Percentiles rank a stretch among this genome's conserved stretches.
These are phyloP conservation scores for Colletotrichum navitas DNA, from an alignment of 2,329 filamentous ascomycete genomes.

Conservation along the genomic window DNA sequence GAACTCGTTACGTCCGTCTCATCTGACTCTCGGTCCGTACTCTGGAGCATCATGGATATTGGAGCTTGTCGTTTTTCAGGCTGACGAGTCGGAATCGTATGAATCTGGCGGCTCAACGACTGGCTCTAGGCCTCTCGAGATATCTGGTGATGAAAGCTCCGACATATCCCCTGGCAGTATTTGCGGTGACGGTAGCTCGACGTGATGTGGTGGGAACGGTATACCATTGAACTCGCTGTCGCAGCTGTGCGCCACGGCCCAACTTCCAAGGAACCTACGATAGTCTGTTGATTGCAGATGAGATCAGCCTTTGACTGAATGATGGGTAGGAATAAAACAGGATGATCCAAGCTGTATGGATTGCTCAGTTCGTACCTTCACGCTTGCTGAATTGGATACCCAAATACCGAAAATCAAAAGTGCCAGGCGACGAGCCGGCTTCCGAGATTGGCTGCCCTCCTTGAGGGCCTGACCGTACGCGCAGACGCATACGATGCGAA, in stretches of 20 bases:
- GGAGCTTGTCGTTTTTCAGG: conserved; percentile 23
- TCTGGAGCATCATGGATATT: background rate
- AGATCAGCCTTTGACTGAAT: conserved; percentile 3
- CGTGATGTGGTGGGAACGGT: conserved; percentile 59
- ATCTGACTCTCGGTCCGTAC: background rate
- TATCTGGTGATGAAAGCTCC: conserved; percentile 42
- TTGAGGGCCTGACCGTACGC: conserved; percentile 51
- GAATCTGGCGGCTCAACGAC: conserved; percentile 48
- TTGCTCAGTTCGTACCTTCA: conserved; percentile 54
- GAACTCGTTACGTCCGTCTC: too few species aligned
- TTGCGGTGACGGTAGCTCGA: conserved; percentile 62
- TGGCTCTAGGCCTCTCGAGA: conserved; percentile 46
- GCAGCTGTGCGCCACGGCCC: conserved; percentile 59
- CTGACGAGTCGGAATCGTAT: conserved; percentile 37
- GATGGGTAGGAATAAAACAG: background rate
- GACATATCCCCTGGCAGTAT: conserved; percentile 51
- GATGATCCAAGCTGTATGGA: background rate
- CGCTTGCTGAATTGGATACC: conserved; percentile 63
- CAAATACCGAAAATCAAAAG: conserved; percentile 61
- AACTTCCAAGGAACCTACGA: conserved; percentile 60
- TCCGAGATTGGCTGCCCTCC: conserved; percentile 44
- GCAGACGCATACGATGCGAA: conserved; percentile 57
- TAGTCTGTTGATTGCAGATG: conserved; percentile 53
- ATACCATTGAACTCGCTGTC: conserved; percentile 62
- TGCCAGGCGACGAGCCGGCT: conserved; percentile 43